These are phyloP conservation scores for Acacia acuminata DNA, from an alignment of 306 rosid species.

Conservation along the genomic window DNA sequence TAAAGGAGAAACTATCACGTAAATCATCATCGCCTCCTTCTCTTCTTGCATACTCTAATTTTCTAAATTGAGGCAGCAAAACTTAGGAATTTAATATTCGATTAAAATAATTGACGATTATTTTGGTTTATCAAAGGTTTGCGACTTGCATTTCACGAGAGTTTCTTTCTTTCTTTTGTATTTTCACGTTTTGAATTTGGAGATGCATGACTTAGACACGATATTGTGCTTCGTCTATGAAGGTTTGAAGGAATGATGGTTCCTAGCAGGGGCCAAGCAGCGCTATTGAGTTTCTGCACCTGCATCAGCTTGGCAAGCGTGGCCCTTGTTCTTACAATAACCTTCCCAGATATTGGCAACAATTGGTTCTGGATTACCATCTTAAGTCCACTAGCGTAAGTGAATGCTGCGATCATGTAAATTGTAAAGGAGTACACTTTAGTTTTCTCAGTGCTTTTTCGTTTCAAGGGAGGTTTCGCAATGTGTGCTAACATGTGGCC, in stretches of 20 bases:
- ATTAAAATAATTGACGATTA: background rate
- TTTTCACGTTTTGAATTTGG: background rate
- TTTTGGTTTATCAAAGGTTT: constrained; percentile 3
- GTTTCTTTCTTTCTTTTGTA: background rate
- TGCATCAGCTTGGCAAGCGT: constrained; percentile 78
- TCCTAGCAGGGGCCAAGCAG: constrained; percentile 83
- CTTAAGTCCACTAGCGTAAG: constrained; percentile 93
- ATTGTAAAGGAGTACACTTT: background rate
- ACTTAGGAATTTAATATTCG: background rate
- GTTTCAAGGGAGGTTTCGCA: background rate
- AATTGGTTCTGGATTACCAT: constrained; percentile 82
- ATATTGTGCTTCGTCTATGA: constrained; percentile 20
- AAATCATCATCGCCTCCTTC: constrained; percentile 21
- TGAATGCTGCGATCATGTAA: constrained; percentile 2
- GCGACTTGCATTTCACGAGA: background rate
- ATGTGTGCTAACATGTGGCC: background rate
- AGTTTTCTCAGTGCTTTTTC: background rate
- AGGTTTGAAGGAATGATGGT: constrained; percentile 95
- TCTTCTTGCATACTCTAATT: background rate
- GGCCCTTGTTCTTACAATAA: constrained; percentile 90
- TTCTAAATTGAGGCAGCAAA: background rate
- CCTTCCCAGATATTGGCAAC: constrained; percentile 81
- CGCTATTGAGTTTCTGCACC: constrained; percentile 73
- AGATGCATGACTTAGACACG: background rate
- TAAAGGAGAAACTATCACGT: constrained; percentile 91